Evolutionary conservation across 768 basidiomycete genomes (phyloP).

Genomic region (Serendipita sp.): DNA sequence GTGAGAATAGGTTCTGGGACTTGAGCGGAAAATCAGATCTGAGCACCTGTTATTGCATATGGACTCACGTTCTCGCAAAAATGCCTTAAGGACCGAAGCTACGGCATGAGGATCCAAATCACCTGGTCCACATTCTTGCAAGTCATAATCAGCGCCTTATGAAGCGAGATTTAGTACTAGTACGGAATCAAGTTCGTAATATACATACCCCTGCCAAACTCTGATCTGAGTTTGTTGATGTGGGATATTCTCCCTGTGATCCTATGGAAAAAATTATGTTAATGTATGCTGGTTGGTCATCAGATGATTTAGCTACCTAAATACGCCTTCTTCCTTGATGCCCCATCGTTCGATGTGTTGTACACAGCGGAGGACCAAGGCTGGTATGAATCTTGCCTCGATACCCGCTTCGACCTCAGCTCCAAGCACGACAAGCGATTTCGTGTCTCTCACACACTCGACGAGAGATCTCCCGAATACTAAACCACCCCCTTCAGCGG

Average conservation of each 20-base stretch:
- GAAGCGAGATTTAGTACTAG: too few relatives aligned
- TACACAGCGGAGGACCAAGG: constrained; percentile 63
- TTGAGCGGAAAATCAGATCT: constrained; percentile 19
- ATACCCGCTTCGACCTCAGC: constrained; percentile 5
- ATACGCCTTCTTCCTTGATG: constrained; percentile 70
- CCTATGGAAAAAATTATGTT: constrained; percentile 26
- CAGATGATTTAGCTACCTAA: constrained; percentile 32
- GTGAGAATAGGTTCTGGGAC: constrained; percentile 83
- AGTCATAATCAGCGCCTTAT: constrained; percentile 71
- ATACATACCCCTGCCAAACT: constrained; percentile 60
- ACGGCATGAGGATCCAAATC: constrained; percentile 93
- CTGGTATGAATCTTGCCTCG: constrained; percentile 30
- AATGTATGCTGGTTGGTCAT: background rate
- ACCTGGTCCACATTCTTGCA: constrained; percentile 58
- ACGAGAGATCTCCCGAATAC: constrained; percentile 53
- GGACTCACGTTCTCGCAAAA: constrained; percentile 73
- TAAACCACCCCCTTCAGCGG: constrained; percentile 24
- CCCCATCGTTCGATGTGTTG: constrained; percentile 75
- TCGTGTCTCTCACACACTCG: constrained; percentile 37
- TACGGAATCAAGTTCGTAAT: background rate
- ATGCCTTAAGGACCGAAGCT: constrained; percentile 83
- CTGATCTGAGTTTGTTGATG: constrained; percentile 50
- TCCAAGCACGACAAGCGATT: background rate
- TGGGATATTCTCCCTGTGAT: constrained; percentile 74
- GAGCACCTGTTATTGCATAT: background rate